Conservation (phyloP, 352 stramenopile genomes). For the Globisporangium megalacanthum region DNA sequence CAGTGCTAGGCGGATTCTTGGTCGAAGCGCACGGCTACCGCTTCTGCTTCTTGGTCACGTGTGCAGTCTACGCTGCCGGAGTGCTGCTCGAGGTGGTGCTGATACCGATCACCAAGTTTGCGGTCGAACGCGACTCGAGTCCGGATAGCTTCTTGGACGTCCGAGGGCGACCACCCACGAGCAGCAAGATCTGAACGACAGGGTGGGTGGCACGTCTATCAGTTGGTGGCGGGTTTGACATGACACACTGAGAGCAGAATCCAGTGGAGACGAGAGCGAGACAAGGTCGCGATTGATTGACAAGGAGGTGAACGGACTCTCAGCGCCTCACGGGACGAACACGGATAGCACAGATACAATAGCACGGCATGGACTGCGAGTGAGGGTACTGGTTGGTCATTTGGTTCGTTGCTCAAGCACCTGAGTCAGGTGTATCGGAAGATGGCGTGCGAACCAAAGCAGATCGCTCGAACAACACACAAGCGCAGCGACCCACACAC, state of each 20-base stretch:
- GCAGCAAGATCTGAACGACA: not conserved
- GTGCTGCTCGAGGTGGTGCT: constrained; percentile 45
- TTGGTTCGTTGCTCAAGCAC: too few relatives aligned
- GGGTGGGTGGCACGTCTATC: not conserved
- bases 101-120: constrained; percentile 48
- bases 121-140: constrained; percentile 11
- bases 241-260: not conserved
- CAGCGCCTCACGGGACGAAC: too few relatives aligned
- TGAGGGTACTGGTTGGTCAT: too few relatives aligned
- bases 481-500: too few relatives aligned
- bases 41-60: constrained; percentile 55
- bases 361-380: too few relatives aligned
- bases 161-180: not conserved
- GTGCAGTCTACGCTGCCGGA: constrained; percentile 36
- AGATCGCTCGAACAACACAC: too few relatives aligned
- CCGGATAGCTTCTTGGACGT: not conserved
- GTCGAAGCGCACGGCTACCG: constrained; percentile 57
- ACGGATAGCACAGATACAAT: too few relatives aligned
- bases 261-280: too few relatives aligned
- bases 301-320: too few relatives aligned
- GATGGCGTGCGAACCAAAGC: too few relatives aligned
- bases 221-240: not conserved
- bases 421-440: too few relatives aligned
- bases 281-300: not conserved
- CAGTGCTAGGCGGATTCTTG: constrained; percentile 55